Evolutionary conservation across 2,329 filamentous ascomycete genomes (phyloP), one percentile per base, ranked within the genome.

Genomic region (Trichoderma brevicompactum): DNA sequence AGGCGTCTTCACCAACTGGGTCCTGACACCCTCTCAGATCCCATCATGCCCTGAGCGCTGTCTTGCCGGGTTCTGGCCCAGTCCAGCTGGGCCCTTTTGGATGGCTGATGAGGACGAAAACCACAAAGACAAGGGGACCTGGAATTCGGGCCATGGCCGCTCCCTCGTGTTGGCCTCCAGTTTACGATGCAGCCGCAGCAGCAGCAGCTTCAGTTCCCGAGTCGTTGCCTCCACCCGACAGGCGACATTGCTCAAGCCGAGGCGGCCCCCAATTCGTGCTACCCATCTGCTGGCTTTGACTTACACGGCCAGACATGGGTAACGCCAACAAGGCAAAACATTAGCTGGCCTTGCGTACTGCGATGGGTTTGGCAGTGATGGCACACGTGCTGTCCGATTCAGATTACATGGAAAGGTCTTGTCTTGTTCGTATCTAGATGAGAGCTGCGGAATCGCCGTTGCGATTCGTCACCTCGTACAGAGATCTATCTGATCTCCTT

Each of bases 381-480:
- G 44, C 46, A 55, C 60, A 54, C 12, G 34, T 49, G 46, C 34
- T 54, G 55, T 55, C 15, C 48, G 15, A 48, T 53, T 49, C 55
- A 54, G 23, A n/a, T 54, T 48, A 41, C 28, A 40, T 34, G 36
- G 40, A 32, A 17, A 46, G 15, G 23, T 23, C 34, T 49, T 32
- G n/a, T 17, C 40, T 38, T 32, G 41, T 19, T 43, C 55, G 48
- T 43, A 59, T 49, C 46, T 36, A 44, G 50, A 64, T 62, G 48
- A 40, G 48, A 62, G 40, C 49, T 62, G 59, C 59, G 59, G 38
- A 62, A 43, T 52, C 48, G 40, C 59, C 28, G 48, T 62, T 52
- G 32, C 48, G 63, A 67, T 64, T 40, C 40, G 55, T 67, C 65
- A 65, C 66, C 59, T 67, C 60, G 48, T 50, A 68, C 66, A 68